Conservation (phyloP, 225 moss, liverwort and hornwort genomes). For the Thuidium tamariscinum region DNA sequence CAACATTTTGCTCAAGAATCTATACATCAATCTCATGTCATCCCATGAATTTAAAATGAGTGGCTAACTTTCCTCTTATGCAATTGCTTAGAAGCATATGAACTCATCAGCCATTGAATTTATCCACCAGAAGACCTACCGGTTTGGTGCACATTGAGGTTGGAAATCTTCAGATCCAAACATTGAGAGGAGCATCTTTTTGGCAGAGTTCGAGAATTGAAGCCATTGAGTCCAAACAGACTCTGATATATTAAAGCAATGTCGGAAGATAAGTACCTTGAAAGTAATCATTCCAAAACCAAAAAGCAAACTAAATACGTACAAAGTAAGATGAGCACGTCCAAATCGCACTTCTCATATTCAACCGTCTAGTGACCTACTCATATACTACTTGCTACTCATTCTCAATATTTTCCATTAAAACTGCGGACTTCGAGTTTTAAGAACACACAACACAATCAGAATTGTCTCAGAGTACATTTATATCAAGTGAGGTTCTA, state of each 20-base stretch:
- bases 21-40: too few relatives aligned
- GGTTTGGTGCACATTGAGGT: neutral
- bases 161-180: neutral
- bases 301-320: neutral
- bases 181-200: neutral
- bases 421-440: neutral
- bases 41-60: neutral
- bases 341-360: neutral
- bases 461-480: neutral
- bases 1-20: too few relatives aligned
- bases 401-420: neutral
- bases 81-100: neutral
- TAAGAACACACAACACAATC: neutral
- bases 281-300: neutral
- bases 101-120: neutral
- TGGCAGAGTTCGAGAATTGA: neutral
- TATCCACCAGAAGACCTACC: neutral
- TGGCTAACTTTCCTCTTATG: too few relatives aligned
- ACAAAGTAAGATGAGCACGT: neutral
- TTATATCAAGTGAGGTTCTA: neutral
- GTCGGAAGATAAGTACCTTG: too few relatives aligned
- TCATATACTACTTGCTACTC: neutral
- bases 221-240: neutral
- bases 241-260: neutral
- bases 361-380: neutral